Base-by-base conservation (phyloP, 2,329 filamentous ascomycete species). In the Ceratocystis huliohia region DNA sequence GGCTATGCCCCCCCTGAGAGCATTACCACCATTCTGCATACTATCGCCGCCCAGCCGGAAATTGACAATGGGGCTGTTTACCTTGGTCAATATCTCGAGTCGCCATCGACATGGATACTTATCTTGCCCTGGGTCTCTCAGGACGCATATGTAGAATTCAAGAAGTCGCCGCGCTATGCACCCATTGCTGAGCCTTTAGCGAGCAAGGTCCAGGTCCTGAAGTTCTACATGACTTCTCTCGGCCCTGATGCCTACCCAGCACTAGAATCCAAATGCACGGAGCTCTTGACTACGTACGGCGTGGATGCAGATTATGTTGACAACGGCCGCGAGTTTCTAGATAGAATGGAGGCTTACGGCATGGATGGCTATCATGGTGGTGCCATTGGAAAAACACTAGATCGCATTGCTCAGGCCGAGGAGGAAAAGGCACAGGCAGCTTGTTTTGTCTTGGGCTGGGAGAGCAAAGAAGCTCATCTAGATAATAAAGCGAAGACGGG, bases 111-210 rank as follows among this genome's bases (percentile, higher is more conserved):
- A 44, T 75, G 73, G 72, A 70, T 73, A 61, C 71, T 74, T 65
- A 70, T 74, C 63, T 71, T 75, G 33, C 72, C 72, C 65, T 78
- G 76, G 76, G 68, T 70, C 56, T 75, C 74, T 7, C 65, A 69
- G 6, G 70, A 70, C 45, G 73, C 74, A 61, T 72, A 75, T 69
- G 70, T 73, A 67, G 74, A 74, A 68, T 81, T 79, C 68, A 74
- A 76, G 68, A 74, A 74, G 67, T 77, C 76, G 5, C 74, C 63
- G 4, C 78, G 77, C 71, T 73, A 77, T 20, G 74, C 74, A 48
- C 74, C 75, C 7, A 70, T 76, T 50, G 73, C 74, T 68, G 65
- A 75, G n/a, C 68, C 74, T 65, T 70, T 69, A 3, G 67, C 71
- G 50, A 69, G 69, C 50, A 68, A 73, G 59, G 70, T 73, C 66